These are phyloP conservation scores for Pinus albicaulis DNA, from an alignment of 75 land plant genomes.

Conservation along the genomic window DNA sequence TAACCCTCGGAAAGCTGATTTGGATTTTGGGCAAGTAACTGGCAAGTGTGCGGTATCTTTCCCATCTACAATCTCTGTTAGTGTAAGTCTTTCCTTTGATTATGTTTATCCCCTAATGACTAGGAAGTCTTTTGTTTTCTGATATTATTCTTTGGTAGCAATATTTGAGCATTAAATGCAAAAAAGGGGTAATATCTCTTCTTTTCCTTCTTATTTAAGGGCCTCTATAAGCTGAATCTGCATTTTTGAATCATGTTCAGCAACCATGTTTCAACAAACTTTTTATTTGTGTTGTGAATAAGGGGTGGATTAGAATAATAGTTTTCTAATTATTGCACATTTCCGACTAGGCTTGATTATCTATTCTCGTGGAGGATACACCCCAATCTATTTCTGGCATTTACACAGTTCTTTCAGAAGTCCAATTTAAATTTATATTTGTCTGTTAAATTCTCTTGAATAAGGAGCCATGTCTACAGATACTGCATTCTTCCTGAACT, in stretches of 20 bases:
- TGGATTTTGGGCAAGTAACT: not conserved
- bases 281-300: no score
- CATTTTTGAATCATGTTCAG: not conserved
- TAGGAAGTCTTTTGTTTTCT: not conserved
- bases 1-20: not conserved
- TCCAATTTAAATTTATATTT: no score
- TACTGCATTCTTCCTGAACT: no score
- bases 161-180: not conserved
- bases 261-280: no score
- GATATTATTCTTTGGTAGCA: not conserved
- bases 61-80: not conserved
- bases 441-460: no score
- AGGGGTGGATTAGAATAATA: no score
- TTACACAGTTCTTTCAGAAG: no score
- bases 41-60: not conserved
- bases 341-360: no score
- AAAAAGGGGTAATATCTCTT: not conserved
- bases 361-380: no score
- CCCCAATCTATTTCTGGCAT: no score
- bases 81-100: not conserved
- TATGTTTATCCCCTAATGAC: not conserved
- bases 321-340: no score
- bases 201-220: not conserved
- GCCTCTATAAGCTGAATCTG: not conserved
- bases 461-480: no score